A percentile compares a stretch with the other conserved stretches of the same genome.
Evolutionary conservation across 179 eudicot genomes (phyloP).

Genomic region (Spergularia azorica): DNA sequence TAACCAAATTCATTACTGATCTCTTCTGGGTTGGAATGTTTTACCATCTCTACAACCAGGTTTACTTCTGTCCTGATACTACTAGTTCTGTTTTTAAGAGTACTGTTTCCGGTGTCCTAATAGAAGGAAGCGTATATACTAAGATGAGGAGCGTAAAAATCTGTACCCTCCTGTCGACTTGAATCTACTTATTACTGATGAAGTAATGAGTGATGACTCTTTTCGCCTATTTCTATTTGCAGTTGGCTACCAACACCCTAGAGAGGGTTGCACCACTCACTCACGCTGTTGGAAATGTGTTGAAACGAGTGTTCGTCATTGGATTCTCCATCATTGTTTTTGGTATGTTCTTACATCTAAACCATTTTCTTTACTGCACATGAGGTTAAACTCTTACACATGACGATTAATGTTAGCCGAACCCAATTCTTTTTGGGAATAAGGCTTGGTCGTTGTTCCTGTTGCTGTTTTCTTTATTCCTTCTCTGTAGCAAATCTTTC

Average conservation of each 20-base stretch:
- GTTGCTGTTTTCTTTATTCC: too few species aligned
- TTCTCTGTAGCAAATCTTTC: constrained; percentile 1
- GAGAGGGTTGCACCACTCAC: constrained; percentile 99
- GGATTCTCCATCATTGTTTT: constrained; percentile 93
- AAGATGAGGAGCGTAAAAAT: too few species aligned
- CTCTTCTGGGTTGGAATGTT: constrained; percentile 99
- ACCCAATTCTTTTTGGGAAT: too few species aligned
- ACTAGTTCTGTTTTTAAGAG: neutral
- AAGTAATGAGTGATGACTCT: too few species aligned
- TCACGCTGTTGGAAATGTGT: constrained; percentile 95
- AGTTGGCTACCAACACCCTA: constrained; percentile 95
- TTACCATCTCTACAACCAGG: constrained; percentile 99
- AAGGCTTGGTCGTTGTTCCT: too few species aligned
- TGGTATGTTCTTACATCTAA: constrained; percentile 43
- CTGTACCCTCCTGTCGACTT: too few species aligned
- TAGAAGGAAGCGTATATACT: too few species aligned
- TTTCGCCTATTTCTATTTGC: constrained; percentile 28
- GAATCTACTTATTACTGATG: too few species aligned
- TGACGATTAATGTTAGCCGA: too few species aligned
- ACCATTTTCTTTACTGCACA: neutral
- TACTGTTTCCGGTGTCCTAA: too few species aligned
- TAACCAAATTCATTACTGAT: constrained; percentile 83
- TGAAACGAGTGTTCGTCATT: constrained; percentile 98
- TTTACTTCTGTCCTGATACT: constrained; percentile 21
- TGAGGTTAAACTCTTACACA: too few species aligned